phyloP scores from a whole-genome alignment of 495 filamentous ascomycete genomes.

The Penicillium paradoxum region DNA sequence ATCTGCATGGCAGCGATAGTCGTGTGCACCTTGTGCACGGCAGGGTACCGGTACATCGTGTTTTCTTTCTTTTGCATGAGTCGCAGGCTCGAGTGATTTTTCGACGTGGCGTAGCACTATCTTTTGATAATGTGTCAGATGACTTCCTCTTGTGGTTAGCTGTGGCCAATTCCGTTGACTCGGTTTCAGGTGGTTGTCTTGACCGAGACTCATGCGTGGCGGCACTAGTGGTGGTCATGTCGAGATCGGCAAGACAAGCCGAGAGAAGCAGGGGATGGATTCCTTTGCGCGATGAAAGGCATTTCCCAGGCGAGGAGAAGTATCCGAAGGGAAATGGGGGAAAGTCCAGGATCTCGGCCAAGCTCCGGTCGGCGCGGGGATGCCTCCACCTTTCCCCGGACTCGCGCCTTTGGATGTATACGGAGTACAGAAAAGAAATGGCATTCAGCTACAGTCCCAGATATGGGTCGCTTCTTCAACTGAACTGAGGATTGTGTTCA shows the following conservation, averaged over 20 bases:
- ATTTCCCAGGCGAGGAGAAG: too few relatives aligned
- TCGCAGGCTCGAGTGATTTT: constrained; percentile 47
- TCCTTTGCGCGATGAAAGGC: too few relatives aligned
- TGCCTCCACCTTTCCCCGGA: constrained; percentile 6
- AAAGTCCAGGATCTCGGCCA: constrained; percentile 4
- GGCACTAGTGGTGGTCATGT: constrained; percentile 21
- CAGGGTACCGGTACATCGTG: constrained; percentile 42
- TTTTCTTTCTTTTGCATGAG: constrained; percentile 45
- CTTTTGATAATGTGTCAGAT: constrained; percentile 17
- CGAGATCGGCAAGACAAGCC: constrained; percentile 11
- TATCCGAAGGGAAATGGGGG: constrained; percentile 6
- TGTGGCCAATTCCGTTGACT: neutral
- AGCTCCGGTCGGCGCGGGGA: constrained; percentile 7
- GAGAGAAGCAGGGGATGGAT: constrained; percentile 4
- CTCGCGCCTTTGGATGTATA: too few relatives aligned
- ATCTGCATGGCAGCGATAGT: constrained; percentile 37
- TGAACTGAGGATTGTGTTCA: too few relatives aligned
- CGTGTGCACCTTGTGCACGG: constrained; percentile 40
- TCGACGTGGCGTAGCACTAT: constrained; percentile 23
- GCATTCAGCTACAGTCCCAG: too few relatives aligned
- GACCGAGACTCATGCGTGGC: constrained; percentile 14
- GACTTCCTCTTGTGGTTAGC: constrained; percentile 31
- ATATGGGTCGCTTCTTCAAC: too few relatives aligned
- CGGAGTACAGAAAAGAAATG: too few relatives aligned
- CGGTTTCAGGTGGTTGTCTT: constrained; percentile 1